Conservation (phyloP, 169 alveolate genomes). For the Cyclospora cayetanensis region DNA sequence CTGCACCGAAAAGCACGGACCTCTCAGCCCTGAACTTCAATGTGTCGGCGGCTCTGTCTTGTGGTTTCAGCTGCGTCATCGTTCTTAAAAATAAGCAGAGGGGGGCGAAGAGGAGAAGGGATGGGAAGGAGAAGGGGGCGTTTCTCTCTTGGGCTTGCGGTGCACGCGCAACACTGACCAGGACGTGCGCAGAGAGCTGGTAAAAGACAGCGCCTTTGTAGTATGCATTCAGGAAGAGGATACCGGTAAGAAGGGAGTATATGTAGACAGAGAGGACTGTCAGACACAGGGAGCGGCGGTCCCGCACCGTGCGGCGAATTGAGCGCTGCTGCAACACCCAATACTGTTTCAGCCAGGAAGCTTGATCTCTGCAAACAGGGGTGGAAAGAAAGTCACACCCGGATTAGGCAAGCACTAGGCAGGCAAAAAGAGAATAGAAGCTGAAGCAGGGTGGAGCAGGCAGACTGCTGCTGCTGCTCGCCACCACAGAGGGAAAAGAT, state of each 20-base stretch:
- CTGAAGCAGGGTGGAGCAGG: too few relatives aligned
- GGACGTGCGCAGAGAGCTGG: constrained; percentile 13
- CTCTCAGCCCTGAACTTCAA: background rate
- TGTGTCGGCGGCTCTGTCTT: too few relatives aligned
- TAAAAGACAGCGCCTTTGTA: background rate
- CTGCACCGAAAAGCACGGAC: background rate
- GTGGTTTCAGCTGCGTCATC: too few relatives aligned
- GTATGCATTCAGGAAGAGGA: constrained; percentile 3
- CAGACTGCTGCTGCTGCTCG: too few relatives aligned
- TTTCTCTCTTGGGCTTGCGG: too few relatives aligned
- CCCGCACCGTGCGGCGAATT: background rate
- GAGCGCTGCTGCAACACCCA: background rate
- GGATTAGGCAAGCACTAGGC: background rate
- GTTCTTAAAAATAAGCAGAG: background rate
- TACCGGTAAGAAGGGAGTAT: background rate
- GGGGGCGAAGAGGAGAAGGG: background rate
- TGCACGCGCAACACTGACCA: background rate
- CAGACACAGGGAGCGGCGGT: background rate
- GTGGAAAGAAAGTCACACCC: background rate
- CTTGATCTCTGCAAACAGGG: background rate
- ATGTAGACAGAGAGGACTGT: background rate
- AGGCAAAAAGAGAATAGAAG: background rate
- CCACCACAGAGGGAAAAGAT: too few relatives aligned
- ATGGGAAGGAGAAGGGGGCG: background rate
- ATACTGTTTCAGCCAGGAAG: too few relatives aligned